Conservation (phyloP, 169 alveolate species). For the Plasmodium adleri region DNA sequence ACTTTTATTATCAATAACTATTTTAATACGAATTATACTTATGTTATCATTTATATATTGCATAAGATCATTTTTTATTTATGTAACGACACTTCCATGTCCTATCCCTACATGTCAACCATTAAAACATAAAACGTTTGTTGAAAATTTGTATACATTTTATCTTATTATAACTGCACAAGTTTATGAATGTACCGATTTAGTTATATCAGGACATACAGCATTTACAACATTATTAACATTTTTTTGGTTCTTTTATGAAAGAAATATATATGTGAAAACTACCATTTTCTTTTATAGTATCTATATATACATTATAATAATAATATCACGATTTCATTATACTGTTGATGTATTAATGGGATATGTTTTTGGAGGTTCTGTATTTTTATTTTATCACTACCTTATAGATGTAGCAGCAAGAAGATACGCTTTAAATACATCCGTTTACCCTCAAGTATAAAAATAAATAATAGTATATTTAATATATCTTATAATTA, state of each 20-base stretch:
- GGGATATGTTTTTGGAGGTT: conserved; percentile 76
- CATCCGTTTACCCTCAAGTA: conserved; percentile 36
- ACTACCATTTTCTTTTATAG: conserved; percentile 31
- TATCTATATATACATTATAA: conserved; percentile 43
- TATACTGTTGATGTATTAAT: conserved; percentile 85
- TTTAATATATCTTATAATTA: neutral
- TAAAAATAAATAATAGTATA: neutral
- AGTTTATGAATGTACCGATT: conserved; percentile 83
- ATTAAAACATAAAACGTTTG: conserved; percentile 8
- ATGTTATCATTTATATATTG: conserved; percentile 76
- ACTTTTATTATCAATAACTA: conserved; percentile 52
- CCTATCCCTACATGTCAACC: conserved; percentile 78
- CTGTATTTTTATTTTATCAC: conserved; percentile 34
- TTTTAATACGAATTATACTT: conserved; percentile 71
- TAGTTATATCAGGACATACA: conserved; percentile 86
- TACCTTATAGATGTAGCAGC: conserved; percentile 43
- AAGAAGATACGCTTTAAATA: conserved; percentile 35
- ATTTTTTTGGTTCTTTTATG: conserved; percentile 69
- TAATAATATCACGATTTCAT: conserved; percentile 80
- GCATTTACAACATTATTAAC: conserved; percentile 77
- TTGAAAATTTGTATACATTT: conserved; percentile 50
- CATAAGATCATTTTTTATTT: conserved; percentile 80
- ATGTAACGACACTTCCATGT: conserved; percentile 82
- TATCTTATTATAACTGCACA: conserved; percentile 76
- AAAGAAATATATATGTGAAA: conserved; percentile 56